Evolutionary conservation across 352 stramenopile genomes (phyloP).

Genomic region (Pythium rishiriense): DNA sequence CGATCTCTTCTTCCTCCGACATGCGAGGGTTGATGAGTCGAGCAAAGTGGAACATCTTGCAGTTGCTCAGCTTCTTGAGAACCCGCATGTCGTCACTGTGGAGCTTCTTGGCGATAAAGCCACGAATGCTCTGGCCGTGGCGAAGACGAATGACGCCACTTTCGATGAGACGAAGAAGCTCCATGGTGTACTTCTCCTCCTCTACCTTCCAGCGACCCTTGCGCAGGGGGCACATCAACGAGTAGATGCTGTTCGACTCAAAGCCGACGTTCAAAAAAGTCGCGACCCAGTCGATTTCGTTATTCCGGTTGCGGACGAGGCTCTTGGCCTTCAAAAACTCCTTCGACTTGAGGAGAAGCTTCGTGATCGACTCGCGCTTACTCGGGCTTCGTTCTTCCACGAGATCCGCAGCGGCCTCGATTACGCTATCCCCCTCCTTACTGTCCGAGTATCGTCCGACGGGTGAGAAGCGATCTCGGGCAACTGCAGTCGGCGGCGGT

Average conservation of each 20-base stretch:
- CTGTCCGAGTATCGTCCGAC: constrained; percentile 16
- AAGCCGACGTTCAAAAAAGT: constrained; percentile 78
- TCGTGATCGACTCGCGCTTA: constrained; percentile 48
- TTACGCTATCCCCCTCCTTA: constrained; percentile 22
- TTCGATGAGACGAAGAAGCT: constrained; percentile 64
- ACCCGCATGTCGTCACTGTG: constrained; percentile 85
- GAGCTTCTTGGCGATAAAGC: constrained; percentile 72
- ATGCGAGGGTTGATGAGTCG: constrained; percentile 61
- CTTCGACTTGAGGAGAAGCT: constrained; percentile 64
- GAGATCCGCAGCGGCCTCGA: constrained; percentile 31
- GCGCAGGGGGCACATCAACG: constrained; percentile 68
- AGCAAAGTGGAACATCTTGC: constrained; percentile 76
- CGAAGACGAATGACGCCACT: constrained; percentile 57
- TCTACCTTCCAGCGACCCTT: constrained; percentile 77
- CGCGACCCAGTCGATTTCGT: constrained; percentile 79
- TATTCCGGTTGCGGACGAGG: constrained; percentile 68
- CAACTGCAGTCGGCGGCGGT: constrained; percentile 2
- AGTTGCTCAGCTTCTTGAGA: constrained; percentile 85
- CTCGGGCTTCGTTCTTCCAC: constrained; percentile 30
- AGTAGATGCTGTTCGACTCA: constrained; percentile 71
- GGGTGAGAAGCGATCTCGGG: constrained; percentile 9
- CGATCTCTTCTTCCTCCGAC: constrained; percentile 52
- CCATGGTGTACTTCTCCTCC: constrained; percentile 75
- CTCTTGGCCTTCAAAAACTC: constrained; percentile 59
- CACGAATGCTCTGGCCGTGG: constrained; percentile 67